phyloP scores from a whole-genome alignment of 345 rosid genomes.

The thale cress (Arabidopsis thaliana) region TAIR10.1 NC_003071.7:14032501-14033000 shows the following conservation, averaged over 20 bases:
- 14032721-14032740: conserved; percentile 7
- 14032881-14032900: neutral
- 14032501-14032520: conserved; percentile 16
- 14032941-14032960: neutral
- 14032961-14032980: neutral
- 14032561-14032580: conserved; percentile 10
- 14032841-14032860: neutral
- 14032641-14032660: neutral
- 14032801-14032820: neutral
- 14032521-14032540: neutral
- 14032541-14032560: too few relatives aligned
- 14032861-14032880: neutral
- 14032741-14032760: neutral
- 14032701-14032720: neutral
- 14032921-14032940: neutral
- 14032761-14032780: neutral
- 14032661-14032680: neutral
- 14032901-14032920: too few relatives aligned
- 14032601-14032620: conserved; percentile 19
- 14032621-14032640: neutral
- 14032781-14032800: neutral
- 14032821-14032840: neutral
- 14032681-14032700: neutral
- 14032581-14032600: conserved; percentile 3
- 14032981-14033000: neutral